Conservation (phyloP, 192 early-diverging fungal species). For the Backusella morwellensis region DNA sequence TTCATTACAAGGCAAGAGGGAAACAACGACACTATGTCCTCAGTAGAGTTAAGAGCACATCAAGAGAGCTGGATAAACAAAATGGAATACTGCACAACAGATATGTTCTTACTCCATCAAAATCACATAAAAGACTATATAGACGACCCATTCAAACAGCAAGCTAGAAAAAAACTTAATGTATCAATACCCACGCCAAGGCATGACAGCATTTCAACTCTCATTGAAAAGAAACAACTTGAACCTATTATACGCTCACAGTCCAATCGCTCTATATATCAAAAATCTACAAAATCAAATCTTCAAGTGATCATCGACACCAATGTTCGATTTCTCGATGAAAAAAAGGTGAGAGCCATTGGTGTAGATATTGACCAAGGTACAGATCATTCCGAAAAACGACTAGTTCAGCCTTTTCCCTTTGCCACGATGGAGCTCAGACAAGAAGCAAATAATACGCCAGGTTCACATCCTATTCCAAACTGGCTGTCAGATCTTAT, state of each 20-base stretch:
- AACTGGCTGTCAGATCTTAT: not conserved
- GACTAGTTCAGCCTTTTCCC: not conserved
- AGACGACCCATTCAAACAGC: not conserved
- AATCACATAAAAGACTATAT: not conserved
- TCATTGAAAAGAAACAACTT: not conserved
- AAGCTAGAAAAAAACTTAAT: not conserved
- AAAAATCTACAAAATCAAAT: not conserved
- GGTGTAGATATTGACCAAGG: not conserved
- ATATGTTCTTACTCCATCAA: not conserved
- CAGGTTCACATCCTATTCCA: not conserved
- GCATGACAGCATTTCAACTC: not conserved
- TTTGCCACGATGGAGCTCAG: not conserved
- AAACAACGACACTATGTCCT: not conserved
- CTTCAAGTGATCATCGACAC: not conserved
- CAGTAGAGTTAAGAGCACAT: not conserved
- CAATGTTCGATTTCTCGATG: not conserved
- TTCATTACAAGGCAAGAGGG: constrained; percentile 1
- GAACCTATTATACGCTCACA: not conserved
- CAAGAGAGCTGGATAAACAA: not conserved
- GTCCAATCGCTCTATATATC: not conserved
- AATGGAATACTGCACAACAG: not conserved
- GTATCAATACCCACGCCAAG: not conserved
- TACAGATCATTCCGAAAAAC: not conserved
- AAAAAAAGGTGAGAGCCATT: not conserved
- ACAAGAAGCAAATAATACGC: not conserved